Percentiles rank a stretch among this genome's conserved stretches.
These are phyloP conservation scores for Boletus tomentosulus DNA, from an alignment of 768 basidiomycete species.

Conservation along the genomic window DNA sequence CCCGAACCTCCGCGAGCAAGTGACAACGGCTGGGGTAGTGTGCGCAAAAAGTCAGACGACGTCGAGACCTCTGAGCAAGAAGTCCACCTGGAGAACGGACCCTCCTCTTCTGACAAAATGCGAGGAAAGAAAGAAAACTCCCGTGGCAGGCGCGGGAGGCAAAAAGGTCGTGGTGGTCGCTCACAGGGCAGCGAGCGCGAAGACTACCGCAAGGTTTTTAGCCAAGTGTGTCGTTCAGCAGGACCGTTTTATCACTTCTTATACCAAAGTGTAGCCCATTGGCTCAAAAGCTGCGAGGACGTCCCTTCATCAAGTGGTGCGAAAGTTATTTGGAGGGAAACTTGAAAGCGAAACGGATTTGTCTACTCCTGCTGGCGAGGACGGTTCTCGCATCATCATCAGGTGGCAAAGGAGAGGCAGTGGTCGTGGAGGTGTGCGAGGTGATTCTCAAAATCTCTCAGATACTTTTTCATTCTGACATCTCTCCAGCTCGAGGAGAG, in stretches of 20 bases:
- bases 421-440: slow-evolving; percentile 42
- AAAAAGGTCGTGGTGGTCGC: slow-evolving; percentile 42
- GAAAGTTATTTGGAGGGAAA: slow-evolving; percentile 78
- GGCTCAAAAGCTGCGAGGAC: slow-evolving; percentile 76
- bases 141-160: slow-evolving; percentile 42
- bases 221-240: slow-evolving; percentile 58
- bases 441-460: slow-evolving; percentile 5
- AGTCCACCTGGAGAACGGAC: slow-evolving; percentile 9
- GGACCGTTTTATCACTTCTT: slow-evolving; percentile 12
- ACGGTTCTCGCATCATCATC: slow-evolving; percentile 74
- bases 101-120: slow-evolving; percentile 23
- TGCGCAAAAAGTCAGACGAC: slow-evolving; percentile 30
- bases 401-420: slow-evolving; percentile 64
- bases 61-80: slow-evolving; percentile 16
- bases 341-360: slow-evolving; percentile 79
- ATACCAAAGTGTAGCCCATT: slow-evolving; percentile 58
- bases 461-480: background rate
- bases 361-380: slow-evolving; percentile 45
- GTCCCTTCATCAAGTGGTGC: slow-evolving; percentile 73
- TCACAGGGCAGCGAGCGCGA: slow-evolving; percentile 40
- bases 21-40: slow-evolving; percentile 71
- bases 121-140: slow-evolving; percentile 40
- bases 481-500: slow-evolving; percentile 31
- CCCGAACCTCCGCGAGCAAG: slow-evolving; percentile 69
- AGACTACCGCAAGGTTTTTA: slow-evolving; percentile 73